Evolutionary conservation across 805 yeast species (phyloP).

Genomic region (Lipomyces anomalus): DNA sequence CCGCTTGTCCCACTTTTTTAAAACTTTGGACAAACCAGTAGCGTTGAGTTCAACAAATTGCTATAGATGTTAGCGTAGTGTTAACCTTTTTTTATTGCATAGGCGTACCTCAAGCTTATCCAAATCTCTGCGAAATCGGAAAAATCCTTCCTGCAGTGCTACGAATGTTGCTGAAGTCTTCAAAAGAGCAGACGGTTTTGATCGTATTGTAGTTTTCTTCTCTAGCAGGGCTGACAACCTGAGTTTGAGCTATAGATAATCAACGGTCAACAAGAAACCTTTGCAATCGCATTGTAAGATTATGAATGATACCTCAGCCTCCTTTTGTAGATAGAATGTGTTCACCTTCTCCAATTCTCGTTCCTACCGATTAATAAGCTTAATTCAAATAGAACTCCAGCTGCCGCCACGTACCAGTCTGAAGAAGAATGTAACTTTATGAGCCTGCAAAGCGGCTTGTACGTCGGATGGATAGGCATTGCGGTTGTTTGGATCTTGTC

Average conservation of each 20-base stretch:
- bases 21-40: conserved; percentile 90
- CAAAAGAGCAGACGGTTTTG: conserved; percentile 42
- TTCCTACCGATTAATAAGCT: conserved; percentile 53
- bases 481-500: conserved; percentile 39
- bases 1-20: conserved; percentile 97
- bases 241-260: conserved; percentile 47
- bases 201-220: conserved; percentile 53
- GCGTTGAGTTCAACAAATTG: conserved; percentile 93
- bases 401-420: conserved; percentile 84
- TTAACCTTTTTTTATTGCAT: no score
- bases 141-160: conserved; percentile 81
- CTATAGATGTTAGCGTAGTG: conserved; percentile 29
- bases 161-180: conserved; percentile 72
- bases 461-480: conserved; percentile 31
- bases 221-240: conserved; percentile 69
- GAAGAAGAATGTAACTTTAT: conserved; percentile 83
- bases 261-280: not conserved
- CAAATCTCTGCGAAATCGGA: conserved; percentile 81
- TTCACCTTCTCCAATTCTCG: conserved; percentile 95
- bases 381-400: no score
- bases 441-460: conserved; percentile 66
- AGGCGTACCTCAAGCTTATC: conserved; percentile 52
- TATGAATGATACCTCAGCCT: conserved; percentile 48
- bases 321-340: conserved; percentile 84
- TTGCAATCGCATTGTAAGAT: not conserved